Base-by-base conservation (phyloP, 306 rosid species). In the Dalbergia cochinchinensis region DNA sequence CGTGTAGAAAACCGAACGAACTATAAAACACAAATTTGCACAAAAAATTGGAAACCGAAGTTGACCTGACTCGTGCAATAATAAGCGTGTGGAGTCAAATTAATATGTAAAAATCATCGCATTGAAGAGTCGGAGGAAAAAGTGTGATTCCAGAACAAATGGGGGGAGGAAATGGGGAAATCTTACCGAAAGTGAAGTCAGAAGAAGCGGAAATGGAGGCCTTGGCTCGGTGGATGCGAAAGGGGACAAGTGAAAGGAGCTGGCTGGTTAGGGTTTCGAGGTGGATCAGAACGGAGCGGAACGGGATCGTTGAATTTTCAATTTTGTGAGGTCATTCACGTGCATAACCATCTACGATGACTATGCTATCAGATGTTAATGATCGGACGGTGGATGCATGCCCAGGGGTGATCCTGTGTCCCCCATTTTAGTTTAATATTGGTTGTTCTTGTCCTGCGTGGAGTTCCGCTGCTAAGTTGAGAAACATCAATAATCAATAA, bases 211-310 rank as follows among this genome's bases (percentile, higher is more conserved):
- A 50, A 50, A 50, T 50, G 57, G 47, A 42, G 11, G 10, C 20
- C 20, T 31, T 59, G 80, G 65, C 4, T 69, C 9, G 47, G 81
- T 65, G 76, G 74, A 76, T 67, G 74, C 41, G 76, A 45, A 35
- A 66, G 65, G 20, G 72, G 58, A 4, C 18, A 16, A 80, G 65
- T 54, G 79, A 67, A 26, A 54, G 82, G 55, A 77, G 74, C 86
- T 66, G 59, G 74, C 83, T 62, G 63, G 51, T 86, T 90, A 84
- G 93, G 94, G 93, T 80, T 87, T 87, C 53, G 57, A 68, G 42
- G 67, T n/a, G 60, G 60, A 54, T 54, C 60, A n/a, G 78, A 65
- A 59, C 86, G 51, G 78, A 65, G 53, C 86, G 51, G 71, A 55
- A 18, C 20, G 73, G 62, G 47, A 71, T 73, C 76, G 80, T 78